These are phyloP conservation scores for Pleurotus ostreatus DNA, from an alignment of 768 basidiomycete species.

Conservation along the genomic window DNA sequence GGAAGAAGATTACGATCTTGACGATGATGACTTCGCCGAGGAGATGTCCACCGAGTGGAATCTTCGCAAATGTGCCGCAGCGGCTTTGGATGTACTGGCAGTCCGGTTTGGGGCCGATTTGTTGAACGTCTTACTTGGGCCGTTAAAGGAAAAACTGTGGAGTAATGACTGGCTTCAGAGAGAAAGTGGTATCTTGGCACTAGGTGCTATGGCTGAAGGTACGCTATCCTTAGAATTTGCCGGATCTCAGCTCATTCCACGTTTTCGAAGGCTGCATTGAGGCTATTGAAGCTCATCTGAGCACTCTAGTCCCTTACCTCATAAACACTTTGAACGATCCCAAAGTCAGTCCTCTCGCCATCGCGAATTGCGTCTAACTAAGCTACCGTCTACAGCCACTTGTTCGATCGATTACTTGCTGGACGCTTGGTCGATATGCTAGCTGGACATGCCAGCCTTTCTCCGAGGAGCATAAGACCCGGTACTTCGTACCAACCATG, in stretches of 20 bases:
- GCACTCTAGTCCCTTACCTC: conserved; percentile 90
- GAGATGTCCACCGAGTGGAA: conserved; percentile 99
- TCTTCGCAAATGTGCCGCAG: conserved; percentile 95
- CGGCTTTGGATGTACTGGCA: conserved; percentile 93
- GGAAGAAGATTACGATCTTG: conserved; percentile 82
- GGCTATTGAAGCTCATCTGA: conserved; percentile 89
- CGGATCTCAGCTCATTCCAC: conserved; percentile 3
- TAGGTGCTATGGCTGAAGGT: conserved; percentile 99
- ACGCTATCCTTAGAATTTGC: conserved; percentile 16
- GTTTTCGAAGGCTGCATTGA: conserved; percentile 82
- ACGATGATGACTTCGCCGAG: conserved; percentile 92
- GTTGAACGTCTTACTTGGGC: conserved; percentile 81
- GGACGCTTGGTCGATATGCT: conserved; percentile 98
- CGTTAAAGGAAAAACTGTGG: conserved; percentile 92
- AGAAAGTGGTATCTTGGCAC: conserved; percentile 92
- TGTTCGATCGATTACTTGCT: conserved; percentile 97
- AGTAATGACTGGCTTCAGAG: conserved; percentile 89
- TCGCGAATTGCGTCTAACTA: conserved; percentile 10
- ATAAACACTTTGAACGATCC: conserved; percentile 87
- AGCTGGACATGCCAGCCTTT: conserved; percentile 91
- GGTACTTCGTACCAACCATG: conserved; percentile 95
- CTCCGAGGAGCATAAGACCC: conserved; percentile 83
- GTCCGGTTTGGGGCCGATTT: conserved; percentile 90
- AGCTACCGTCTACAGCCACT: conserved; percentile 60
- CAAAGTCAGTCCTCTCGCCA: conserved; percentile 55